These are phyloP conservation scores for Thyridium curvatum DNA, from an alignment of 2,329 filamentous ascomycete genomes.

Conservation along the genomic window DNA sequence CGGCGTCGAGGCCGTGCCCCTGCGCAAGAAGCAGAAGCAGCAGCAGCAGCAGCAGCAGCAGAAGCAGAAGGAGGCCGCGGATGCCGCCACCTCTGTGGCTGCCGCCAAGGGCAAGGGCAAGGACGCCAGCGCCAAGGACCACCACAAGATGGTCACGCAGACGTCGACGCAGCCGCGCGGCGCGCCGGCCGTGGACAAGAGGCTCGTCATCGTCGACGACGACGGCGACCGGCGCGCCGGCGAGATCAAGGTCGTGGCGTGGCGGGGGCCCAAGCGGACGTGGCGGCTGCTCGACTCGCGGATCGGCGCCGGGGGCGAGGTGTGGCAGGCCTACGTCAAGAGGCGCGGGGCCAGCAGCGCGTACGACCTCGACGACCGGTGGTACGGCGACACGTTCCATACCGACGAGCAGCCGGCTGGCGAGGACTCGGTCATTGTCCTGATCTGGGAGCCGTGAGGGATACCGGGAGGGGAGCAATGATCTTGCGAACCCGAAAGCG, in stretches of 20 bases:
- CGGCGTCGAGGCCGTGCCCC: constrained; percentile 7
- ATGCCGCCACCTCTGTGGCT: no score
- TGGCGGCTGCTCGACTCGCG: constrained; percentile 35
- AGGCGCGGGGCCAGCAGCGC: constrained; percentile 9
- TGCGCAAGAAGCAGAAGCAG: constrained; percentile 4
- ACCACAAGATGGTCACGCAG: not conserved
- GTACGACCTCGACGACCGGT: constrained; percentile 10
- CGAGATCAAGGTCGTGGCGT: constrained; percentile 24
- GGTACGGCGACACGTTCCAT: constrained; percentile 12
- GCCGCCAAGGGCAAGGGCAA: not conserved
- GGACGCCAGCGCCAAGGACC: not conserved
- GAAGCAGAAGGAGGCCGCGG: constrained; percentile 1
- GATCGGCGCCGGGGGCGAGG: constrained; percentile 24
- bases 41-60: constrained; percentile 3
- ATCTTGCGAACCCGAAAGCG: not conserved
- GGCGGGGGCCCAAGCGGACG: constrained; percentile 27
- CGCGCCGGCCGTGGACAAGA: constrained; percentile 11
- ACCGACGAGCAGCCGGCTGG: constrained; percentile 17
- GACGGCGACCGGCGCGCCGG: constrained; percentile 11
- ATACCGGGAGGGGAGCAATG: not conserved
- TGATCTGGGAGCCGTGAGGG: constrained; percentile 27
- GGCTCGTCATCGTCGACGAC: constrained; percentile 23
- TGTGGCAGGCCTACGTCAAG: constrained; percentile 42
- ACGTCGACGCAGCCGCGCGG: not conserved
- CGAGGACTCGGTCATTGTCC: constrained; percentile 31